Conservation (phyloP, 306 rosid species). For the Rosa lucieae region DNA sequence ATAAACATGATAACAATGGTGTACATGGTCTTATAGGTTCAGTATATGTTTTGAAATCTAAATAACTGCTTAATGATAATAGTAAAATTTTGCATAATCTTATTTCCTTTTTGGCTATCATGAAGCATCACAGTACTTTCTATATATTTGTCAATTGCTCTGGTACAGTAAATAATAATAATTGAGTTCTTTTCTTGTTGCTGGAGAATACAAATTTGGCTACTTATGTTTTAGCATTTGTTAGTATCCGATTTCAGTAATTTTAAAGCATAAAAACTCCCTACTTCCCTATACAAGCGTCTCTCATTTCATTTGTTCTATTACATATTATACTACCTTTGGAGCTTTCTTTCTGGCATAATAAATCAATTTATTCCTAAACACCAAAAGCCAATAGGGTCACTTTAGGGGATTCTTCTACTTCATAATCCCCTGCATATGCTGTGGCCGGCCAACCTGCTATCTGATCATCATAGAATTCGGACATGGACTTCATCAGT, state of each 20-base stretch:
- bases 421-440: no score
- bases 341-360: no score
- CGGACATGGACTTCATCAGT: not conserved
- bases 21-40: not conserved
- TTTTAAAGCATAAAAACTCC: no score
- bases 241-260: no score
- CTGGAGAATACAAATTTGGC: not conserved
- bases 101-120: not conserved
- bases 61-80: not conserved
- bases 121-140: not conserved
- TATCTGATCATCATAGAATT: no score
- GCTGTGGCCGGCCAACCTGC: no score
- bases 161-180: not conserved
- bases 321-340: no score
- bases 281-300: no score
- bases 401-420: no score
- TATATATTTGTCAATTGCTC: not conserved
- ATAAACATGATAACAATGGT: not conserved
- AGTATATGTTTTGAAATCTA: not conserved
- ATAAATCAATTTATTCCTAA: no score
- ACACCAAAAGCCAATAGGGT: no score
- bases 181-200: not conserved
- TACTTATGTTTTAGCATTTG: not conserved
- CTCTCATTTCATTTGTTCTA: no score
- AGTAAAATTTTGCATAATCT: not conserved